phyloP scores from a whole-genome alignment of 2,329 filamentous ascomycete genomes.

The Ophiosphaerella narmari region DNA sequence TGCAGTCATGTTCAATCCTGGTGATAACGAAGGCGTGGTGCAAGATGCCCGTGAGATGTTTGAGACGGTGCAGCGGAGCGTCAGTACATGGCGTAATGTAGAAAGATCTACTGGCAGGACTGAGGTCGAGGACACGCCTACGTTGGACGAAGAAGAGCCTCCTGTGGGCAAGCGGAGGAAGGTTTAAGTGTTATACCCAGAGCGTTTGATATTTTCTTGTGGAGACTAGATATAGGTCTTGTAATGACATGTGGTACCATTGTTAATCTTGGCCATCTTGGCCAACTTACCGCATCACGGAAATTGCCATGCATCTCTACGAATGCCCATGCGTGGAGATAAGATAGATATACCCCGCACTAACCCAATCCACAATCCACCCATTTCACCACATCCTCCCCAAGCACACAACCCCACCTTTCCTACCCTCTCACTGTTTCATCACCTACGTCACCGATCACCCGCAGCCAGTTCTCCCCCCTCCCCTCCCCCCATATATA shows the following conservation, averaged over 20 bases:
- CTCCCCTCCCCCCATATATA: conserved; percentile 12
- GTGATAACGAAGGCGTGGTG: conserved; percentile 87
- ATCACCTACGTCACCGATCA: conserved; percentile 31
- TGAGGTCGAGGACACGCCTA: conserved; percentile 39
- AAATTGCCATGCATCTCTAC: no score
- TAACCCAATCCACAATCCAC: conserved; percentile 8
- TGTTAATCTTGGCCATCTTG: background rate
- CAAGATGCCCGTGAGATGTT: conserved; percentile 90
- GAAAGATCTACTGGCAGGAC: conserved; percentile 52
- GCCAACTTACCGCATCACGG: background rate
- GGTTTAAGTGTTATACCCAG: conserved; percentile 20
- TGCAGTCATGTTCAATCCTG: conserved; percentile 96
- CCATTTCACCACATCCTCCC: background rate
- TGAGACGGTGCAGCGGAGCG: conserved; percentile 77
- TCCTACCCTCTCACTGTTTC: background rate
- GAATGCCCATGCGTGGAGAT: background rate
- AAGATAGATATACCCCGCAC: conserved; percentile 3
- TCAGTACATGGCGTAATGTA: conserved; percentile 75
- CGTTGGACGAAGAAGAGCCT: conserved; percentile 29
- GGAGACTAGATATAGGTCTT: background rate
- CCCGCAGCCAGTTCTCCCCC: conserved; percentile 3
- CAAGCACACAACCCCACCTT: conserved; percentile 4
- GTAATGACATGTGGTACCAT: conserved; percentile 3
- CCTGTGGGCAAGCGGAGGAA: conserved; percentile 37
- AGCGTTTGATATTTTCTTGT: background rate